Evolutionary conservation across 139 green algal genomes (phyloP).

Genomic region (Tetraselmis striata): DNA sequence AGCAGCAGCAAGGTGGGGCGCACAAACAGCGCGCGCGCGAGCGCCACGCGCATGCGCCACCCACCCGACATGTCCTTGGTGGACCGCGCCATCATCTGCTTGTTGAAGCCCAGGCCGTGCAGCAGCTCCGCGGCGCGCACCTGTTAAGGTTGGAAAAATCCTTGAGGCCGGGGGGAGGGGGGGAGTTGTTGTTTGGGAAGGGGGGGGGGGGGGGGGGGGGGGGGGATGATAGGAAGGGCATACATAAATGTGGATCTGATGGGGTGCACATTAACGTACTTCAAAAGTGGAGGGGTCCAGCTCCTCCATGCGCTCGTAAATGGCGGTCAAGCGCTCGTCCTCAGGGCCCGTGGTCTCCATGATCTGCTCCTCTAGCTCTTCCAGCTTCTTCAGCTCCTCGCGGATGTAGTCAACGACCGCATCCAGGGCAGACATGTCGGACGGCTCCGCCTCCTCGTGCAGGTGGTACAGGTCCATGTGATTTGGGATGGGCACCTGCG

Average conservation of each 20-base stretch:
- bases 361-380: conserved; percentile 48
- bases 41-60: conserved; percentile 66
- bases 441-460: conserved; percentile 38
- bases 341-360: conserved; percentile 44
- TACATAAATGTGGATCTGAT: too few species aligned
- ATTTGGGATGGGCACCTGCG: conserved; percentile 46
- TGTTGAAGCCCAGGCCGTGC: conserved; percentile 68
- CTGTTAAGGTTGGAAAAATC: too few species aligned
- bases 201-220: too few species aligned
- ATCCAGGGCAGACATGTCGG: conserved; percentile 45
- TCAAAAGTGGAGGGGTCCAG: conserved; percentile 58
- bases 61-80: conserved; percentile 48
- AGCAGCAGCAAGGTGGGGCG: conserved; percentile 50
- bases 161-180: too few species aligned
- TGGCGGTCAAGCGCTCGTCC: conserved; percentile 47
- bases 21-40: conserved; percentile 77
- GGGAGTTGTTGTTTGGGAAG: too few species aligned
- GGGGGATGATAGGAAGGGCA: too few species aligned
- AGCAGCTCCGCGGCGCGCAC: conserved; percentile 53
- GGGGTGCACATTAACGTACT: too few species aligned
- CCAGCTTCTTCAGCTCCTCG: conserved; percentile 32
- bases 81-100: conserved; percentile 42
- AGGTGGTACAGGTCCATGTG: conserved; percentile 61
- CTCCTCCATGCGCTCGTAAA: conserved; percentile 59
- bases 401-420: conserved; percentile 46